A percentile compares a stretch with the other conserved stretches of the same genome.
Conservation (phyloP, 2,329 filamentous ascomycete species). For the Dendryphion nanum region DNA sequence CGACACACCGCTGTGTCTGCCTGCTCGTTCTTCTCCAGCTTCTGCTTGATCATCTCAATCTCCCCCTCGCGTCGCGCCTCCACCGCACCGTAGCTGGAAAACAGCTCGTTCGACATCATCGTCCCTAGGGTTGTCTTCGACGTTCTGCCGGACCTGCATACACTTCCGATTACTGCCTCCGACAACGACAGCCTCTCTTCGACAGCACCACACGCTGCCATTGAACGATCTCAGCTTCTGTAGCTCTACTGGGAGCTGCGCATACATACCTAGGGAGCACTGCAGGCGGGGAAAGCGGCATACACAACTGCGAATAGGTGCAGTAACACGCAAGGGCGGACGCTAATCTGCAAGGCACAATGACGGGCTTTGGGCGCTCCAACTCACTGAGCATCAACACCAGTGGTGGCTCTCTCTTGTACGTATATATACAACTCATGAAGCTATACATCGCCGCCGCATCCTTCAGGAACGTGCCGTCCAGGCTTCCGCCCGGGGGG, state of each 20-base stretch:
- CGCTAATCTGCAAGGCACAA: conserved; percentile 13
- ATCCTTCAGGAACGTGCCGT: conserved; percentile 1
- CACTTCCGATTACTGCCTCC: not conserved
- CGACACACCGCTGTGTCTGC: conserved; percentile 19
- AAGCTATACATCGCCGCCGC: not conserved
- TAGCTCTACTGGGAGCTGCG: too few species aligned
- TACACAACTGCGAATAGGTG: conserved; percentile 1
- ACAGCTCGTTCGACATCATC: conserved; percentile 14
- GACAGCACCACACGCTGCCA: conserved; percentile 3
- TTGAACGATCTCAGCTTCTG: conserved; percentile 3
- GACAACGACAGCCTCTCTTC: too few species aligned
- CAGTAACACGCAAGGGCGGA: conserved; percentile 4
- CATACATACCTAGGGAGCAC: too few species aligned
- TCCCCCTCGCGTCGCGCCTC: conserved; percentile 20
- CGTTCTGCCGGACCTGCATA: conserved; percentile 8
- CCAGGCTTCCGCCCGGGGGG: not conserved
- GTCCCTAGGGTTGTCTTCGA: conserved; percentile 12
- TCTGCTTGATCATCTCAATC: conserved; percentile 17
- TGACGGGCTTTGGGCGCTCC: conserved; percentile 48
- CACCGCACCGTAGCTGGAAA: conserved; percentile 17
- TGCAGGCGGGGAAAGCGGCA: too few species aligned
- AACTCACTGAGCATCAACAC: conserved; percentile 57
- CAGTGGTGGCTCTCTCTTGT: conserved; percentile 50
- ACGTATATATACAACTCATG: conserved; percentile 26
- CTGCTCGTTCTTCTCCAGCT: conserved; percentile 13